phyloP scores from a whole-genome alignment of 1,284 basidiomycete species.

The Phellopilus nigrolimitatus region DNA sequence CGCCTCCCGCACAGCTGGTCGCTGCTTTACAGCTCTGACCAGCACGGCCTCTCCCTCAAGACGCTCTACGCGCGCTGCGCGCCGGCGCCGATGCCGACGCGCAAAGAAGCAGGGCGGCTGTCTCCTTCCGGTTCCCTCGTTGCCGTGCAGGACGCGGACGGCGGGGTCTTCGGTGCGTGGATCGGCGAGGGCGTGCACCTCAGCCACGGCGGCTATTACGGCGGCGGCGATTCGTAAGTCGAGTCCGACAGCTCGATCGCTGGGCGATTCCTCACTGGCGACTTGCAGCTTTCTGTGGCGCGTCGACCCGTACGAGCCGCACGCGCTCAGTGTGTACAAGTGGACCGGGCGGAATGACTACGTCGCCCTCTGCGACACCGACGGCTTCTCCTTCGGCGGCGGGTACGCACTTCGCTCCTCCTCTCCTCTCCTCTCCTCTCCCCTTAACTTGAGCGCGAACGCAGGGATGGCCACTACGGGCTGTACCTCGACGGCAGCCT shows the following conservation, averaged over 20 bases:
- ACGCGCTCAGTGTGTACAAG: conserved; percentile 59
- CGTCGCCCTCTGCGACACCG: conserved; percentile 78
- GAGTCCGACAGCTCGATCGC: conserved; percentile 20
- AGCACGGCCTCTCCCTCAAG: conserved; percentile 89
- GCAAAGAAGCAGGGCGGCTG: conserved; percentile 25
- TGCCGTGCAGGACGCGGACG: conserved; percentile 56
- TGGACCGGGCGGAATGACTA: conserved; percentile 94
- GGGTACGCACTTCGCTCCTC: conserved; percentile 54
- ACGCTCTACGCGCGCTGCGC: conserved; percentile 78
- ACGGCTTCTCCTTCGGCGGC: conserved; percentile 84
- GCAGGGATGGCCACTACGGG: conserved; percentile 82
- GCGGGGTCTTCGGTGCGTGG: conserved; percentile 75
- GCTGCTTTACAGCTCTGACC: conserved; percentile 89
- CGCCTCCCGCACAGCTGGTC: conserved; percentile 81
- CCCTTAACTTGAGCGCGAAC: not conserved
- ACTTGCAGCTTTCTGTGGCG: conserved; percentile 72
- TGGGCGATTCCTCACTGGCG: not conserved
- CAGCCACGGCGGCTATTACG: conserved; percentile 69
- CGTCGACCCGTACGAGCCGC: conserved; percentile 31
- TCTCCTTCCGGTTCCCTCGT: conserved; percentile 40
- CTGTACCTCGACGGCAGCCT: conserved; percentile 86
- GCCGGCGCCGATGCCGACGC: conserved; percentile 22
- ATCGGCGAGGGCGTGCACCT: conserved; percentile 66
- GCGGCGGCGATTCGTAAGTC: conserved; percentile 74
- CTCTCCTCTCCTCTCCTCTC: not conserved